Conservation (phyloP, 768 basidiomycete genomes). For the Termitomyces sp. region DNA sequence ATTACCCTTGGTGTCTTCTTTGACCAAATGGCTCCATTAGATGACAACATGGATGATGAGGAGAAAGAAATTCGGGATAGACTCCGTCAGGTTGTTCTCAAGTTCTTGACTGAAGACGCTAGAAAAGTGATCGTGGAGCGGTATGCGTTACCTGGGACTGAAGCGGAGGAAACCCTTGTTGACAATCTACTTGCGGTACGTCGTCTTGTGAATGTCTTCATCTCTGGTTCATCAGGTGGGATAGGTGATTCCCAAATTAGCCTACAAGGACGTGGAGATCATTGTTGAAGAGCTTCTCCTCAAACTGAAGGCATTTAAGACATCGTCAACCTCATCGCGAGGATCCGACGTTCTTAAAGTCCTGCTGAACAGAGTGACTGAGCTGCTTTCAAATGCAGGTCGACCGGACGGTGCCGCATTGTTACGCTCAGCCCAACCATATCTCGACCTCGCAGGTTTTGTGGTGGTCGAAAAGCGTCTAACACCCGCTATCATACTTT, state of each 20-base stretch:
- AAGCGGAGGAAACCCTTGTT: constrained; percentile 42
- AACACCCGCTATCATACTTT: constrained; percentile 37
- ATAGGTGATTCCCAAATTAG: constrained; percentile 47
- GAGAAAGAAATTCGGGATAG: constrained; percentile 52
- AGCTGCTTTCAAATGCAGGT: constrained; percentile 8
- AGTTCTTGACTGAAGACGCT: constrained; percentile 52
- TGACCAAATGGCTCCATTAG: constrained; percentile 54
- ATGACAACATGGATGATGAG: constrained; percentile 49
- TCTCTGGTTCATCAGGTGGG: background rate
- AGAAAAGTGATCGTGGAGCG: constrained; percentile 37
- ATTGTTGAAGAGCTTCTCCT: constrained; percentile 52
- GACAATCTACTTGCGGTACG: constrained; percentile 45
- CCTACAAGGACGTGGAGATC: constrained; percentile 31
- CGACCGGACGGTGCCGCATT: constrained; percentile 19
- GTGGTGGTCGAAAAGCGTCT: constrained; percentile 35
- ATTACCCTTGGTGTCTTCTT: constrained; percentile 62
- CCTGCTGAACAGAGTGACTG: constrained; percentile 13
- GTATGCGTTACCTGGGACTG: constrained; percentile 35
- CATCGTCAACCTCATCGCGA: constrained; percentile 20
- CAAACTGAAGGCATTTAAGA: constrained; percentile 38
- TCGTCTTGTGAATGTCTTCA: constrained; percentile 1
- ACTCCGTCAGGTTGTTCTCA: constrained; percentile 52
- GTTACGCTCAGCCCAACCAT: constrained; percentile 32
- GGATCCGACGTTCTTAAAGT: constrained; percentile 32
- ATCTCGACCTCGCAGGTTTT: constrained; percentile 40